Evolutionary conservation across 2,329 filamentous ascomycete genomes (phyloP), one percentile per base, ranked within the genome.

Genomic region (Fusarium anguioides): DNA sequence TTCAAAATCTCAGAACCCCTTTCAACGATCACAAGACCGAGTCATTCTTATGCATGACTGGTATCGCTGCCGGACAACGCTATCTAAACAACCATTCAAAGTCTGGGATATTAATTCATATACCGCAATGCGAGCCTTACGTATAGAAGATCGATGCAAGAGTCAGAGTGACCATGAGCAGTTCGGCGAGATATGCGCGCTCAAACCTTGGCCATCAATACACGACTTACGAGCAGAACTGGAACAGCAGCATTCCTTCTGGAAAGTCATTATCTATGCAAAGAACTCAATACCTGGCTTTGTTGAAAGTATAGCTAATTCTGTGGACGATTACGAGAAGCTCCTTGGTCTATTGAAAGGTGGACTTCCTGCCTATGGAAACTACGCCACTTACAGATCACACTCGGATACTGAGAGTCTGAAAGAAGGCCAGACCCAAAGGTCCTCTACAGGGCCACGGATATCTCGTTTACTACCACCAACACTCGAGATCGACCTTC

Each of bases 91-190:
- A 11, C 41, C 41, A 4, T 60, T 18, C 17, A 59, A 23, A 15
- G 9, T 31, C 9, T 60, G 53, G 56, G 24, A 41, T 3, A 23
- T 60, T 1, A 14, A 31, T 2, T 47, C 15, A 21, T 60, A 60
- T 17, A 23, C 56, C 0, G 29, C 42, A 1, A 27, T 42, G 17
- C 42, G 56, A 8, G n/a, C 7, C 8, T 23, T 39, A 2, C 37
- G 29, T 1, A n/a, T 60, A 4, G 53, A 59, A 26, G 20, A 37
- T 14, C n/a, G 56, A 5, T 60, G 53, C 1, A 33, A 36, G 3
- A 59, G 24, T 18, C 41, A 59, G 4, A 60, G 53, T 1, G 41
- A 23, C 1, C 56, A 60, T 4, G 56, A 58, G 12, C 15, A 58
- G 5, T 36, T 49, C 8, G n/a, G 36, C 5, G 20, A 56, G 8